Conservation (phyloP, 2,329 filamentous ascomycete genomes). For the Escovopsis sp. region DNA sequence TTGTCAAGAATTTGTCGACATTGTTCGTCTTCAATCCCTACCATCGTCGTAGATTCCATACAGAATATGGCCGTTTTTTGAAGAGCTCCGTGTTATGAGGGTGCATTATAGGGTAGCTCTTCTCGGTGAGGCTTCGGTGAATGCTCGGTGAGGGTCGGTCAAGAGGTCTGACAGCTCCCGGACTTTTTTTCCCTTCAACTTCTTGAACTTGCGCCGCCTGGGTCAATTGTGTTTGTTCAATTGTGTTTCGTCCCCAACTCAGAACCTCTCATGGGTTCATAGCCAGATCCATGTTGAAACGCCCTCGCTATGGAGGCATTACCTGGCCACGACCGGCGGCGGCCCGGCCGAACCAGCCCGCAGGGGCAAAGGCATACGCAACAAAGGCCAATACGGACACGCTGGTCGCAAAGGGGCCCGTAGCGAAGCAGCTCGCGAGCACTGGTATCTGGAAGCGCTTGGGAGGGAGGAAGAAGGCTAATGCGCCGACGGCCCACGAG, state of each 20-base stretch:
- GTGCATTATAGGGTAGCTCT: not conserved
- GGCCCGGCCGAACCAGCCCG: conserved; percentile 1
- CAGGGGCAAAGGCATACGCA: conserved; percentile 3
- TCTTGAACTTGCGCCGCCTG: not conserved
- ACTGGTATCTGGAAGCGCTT: conserved; percentile 14
- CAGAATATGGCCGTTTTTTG: no score
- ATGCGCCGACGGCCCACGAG: conserved; percentile 9
- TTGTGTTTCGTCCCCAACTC: no score
- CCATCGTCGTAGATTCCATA: no score
- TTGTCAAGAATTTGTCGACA: not conserved
- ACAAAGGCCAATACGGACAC: conserved; percentile 5
- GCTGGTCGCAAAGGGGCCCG: conserved; percentile 7
- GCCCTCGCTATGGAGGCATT: conserved; percentile 2
- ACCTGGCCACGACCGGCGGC: conserved; percentile 5
- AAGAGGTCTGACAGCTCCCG: conserved; percentile 2
- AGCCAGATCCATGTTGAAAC: conserved; percentile 6
- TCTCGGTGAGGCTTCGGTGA: not conserved
- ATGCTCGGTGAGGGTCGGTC: conserved; percentile 1
- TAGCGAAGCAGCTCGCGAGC: conserved; percentile 13
- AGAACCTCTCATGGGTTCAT: not conserved
- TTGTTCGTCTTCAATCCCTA: no score
- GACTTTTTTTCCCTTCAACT: not conserved
- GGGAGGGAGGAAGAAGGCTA: conserved; percentile 6
- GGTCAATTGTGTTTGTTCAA: not conserved
- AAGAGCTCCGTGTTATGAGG: no score